phyloP scores from a whole-genome alignment of 257 asterid species.

The Linderniella brevidens region DNA sequence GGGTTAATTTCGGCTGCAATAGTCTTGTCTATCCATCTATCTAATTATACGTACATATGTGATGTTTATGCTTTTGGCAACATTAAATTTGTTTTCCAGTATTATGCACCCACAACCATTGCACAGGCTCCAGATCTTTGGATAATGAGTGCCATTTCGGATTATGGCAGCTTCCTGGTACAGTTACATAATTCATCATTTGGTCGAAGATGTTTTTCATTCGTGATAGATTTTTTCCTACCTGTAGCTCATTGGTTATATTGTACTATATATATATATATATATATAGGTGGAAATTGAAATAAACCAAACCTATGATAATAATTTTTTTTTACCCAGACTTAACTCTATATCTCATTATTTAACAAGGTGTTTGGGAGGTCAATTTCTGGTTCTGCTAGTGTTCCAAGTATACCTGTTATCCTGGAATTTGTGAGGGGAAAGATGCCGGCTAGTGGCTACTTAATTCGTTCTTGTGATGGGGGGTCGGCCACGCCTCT shows the following conservation, averaged over 20 bases:
- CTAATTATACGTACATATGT: no score
- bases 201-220: no score
- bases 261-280: no score
- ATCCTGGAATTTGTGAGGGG: slow-evolving; percentile 29
- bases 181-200: slow-evolving; percentile 5
- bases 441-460: slow-evolving; percentile 32
- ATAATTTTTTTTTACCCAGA: neutral
- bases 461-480: slow-evolving; percentile 21
- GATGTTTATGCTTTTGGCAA: neutral
- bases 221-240: no score
- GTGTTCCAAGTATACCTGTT: slow-evolving; percentile 22
- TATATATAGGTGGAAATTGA: no score
- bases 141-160: slow-evolving; percentile 25
- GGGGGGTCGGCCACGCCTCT: slow-evolving; percentile 24
- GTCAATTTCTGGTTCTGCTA: slow-evolving; percentile 23
- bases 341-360: slow-evolving; percentile 2
- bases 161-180: slow-evolving; percentile 36
- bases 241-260: no score
- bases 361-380: slow-evolving; percentile 31
- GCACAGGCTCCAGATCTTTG: slow-evolving; percentile 40
- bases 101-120: slow-evolving; percentile 32
- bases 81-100: slow-evolving; percentile 13
- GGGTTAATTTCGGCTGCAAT: no score
- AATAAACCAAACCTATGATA: no score
- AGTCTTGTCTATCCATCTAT: no score